Base-by-base conservation (phyloP, 352 stramenopile species). In the Pilasporangium apinafurcum region DNA sequence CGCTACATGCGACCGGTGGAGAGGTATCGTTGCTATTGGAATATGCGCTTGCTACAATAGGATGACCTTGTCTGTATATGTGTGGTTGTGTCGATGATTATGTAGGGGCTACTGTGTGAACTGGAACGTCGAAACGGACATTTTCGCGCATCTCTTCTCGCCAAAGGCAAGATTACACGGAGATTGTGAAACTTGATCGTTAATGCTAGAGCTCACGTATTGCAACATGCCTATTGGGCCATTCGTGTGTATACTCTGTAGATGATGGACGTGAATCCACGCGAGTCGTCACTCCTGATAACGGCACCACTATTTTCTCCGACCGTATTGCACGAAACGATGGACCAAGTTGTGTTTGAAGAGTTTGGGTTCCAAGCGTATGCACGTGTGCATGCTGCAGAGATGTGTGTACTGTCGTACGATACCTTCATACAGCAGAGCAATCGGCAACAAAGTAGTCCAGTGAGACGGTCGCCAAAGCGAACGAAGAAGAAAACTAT, bases 281-380 rank as follows among this genome's bases (percentile, higher is more conserved):
- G 33, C 16, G 73, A 85, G 47, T 53, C 83, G 31, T 60, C 69
- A 20, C 56, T 89, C 3, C 60, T 90, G 14, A 43, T 56, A 4
- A 92, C 80, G 8, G 48, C 69, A n/a, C 77, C 80, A 6, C 42
- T 84, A 13, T 59, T 88, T 21, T 61, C 72, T 13, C 75, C 76
- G 8, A 44, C 55, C 18, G 56, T 78, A 9, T 56, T 90, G 35
- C 67, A 65, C 18, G 68, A 88, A 37, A 83, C 50, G 22, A 86
- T 86, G 77, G 77, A 92, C 58, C 59, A 92, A 38, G 77, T 90
- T 9, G 71, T 86, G 32, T 92, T 92, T 33, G 80, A 92, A 41
- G 73, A 88, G 48, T 55, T 89, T 17, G 65, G 69, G 4, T 88
- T 89, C 37, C 51, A 64, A 29, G 48, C 60, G 2, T 82, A 74